A percentile compares a stretch with the other conserved stretches of the same genome.
phyloP scores from a whole-genome alignment of 164 flowering plant genomes.

The Kalanchoe fedtschenkoi region DNA sequence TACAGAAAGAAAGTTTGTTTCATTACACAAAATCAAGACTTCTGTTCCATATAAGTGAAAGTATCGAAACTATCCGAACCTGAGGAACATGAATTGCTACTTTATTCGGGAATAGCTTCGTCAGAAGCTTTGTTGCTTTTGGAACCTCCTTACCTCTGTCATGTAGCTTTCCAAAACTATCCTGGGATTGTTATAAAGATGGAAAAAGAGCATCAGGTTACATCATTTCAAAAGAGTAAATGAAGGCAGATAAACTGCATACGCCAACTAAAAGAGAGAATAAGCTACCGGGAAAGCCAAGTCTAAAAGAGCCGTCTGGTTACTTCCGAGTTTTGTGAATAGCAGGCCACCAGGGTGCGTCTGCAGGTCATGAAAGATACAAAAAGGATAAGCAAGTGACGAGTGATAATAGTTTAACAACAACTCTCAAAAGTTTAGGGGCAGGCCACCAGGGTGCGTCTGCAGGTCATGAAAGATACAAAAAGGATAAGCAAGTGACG shows the following conservation, averaged over 20 bases:
- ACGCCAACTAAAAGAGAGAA: background rate
- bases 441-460: constrained; percentile 79
- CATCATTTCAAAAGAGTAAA: background rate
- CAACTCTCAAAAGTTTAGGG: no score
- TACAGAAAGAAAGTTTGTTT: background rate
- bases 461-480: constrained; percentile 26
- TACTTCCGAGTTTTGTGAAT: constrained; percentile 88
- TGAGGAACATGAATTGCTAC: constrained; percentile 82
- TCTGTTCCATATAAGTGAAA: background rate
- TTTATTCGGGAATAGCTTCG: constrained; percentile 81
- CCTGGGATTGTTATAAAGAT: constrained; percentile 36
- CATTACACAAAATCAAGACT: background rate
- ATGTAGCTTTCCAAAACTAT: constrained; percentile 78
- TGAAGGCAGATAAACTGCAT: background rate
- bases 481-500: constrained; percentile 17
- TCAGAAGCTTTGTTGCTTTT: constrained; percentile 51
- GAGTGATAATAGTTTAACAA: no score
- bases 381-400: constrained; percentile 17
- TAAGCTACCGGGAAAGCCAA: constrained; percentile 78
- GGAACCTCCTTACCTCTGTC: constrained; percentile 77
- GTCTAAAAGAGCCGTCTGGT: constrained; percentile 87
- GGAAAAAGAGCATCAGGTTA: background rate
- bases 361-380: constrained; percentile 37
- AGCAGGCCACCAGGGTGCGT: constrained; percentile 89
- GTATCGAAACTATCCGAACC: constrained; percentile 27